Percentiles rank a stretch among this genome's conserved stretches.
These are phyloP conservation scores for Wallacemonas rigidus DNA, from an alignment of 208 protist species.

Conservation along the genomic window DNA sequence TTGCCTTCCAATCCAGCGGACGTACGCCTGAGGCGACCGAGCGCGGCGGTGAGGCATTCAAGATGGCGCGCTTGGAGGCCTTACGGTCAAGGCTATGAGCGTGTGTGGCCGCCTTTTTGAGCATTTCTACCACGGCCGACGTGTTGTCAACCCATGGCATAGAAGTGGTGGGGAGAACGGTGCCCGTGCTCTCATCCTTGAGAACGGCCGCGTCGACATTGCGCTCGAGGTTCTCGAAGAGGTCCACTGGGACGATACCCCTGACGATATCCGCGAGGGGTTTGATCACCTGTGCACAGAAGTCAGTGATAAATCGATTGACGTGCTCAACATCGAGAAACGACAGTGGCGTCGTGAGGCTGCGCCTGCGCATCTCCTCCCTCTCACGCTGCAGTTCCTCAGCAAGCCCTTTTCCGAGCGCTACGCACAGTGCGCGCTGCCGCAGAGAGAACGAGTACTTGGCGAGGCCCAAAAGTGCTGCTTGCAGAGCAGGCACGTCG, in stretches of 20 bases:
- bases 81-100: constrained; percentile 83
- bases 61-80: constrained; percentile 77
- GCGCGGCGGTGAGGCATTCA: constrained; percentile 72
- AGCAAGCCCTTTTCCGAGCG: constrained; percentile 36
- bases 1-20: constrained; percentile 10
- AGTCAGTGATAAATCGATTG: constrained; percentile 39
- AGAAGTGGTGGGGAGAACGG: not conserved
- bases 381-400: constrained; percentile 60
- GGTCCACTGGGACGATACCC: constrained; percentile 66
- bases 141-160: constrained; percentile 34
- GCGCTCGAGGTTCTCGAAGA: constrained; percentile 71
- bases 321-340: constrained; percentile 16
- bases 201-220: constrained; percentile 37
- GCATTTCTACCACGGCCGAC: constrained; percentile 63
- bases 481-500: constrained; percentile 49
- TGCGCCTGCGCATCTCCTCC: constrained; percentile 46
- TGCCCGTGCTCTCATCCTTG: not conserved
- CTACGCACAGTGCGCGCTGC: constrained; percentile 48
- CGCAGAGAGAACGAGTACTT: constrained; percentile 69
- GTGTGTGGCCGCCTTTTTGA: constrained; percentile 69
- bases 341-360: constrained; percentile 24
- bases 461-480: constrained; percentile 55
- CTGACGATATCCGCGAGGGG: constrained; percentile 43
- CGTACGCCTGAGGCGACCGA: constrained; percentile 16
- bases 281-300: constrained; percentile 47